phyloP scores from a whole-genome alignment of 352 stramenopile genomes.

The Phytophthora quininea region DNA sequence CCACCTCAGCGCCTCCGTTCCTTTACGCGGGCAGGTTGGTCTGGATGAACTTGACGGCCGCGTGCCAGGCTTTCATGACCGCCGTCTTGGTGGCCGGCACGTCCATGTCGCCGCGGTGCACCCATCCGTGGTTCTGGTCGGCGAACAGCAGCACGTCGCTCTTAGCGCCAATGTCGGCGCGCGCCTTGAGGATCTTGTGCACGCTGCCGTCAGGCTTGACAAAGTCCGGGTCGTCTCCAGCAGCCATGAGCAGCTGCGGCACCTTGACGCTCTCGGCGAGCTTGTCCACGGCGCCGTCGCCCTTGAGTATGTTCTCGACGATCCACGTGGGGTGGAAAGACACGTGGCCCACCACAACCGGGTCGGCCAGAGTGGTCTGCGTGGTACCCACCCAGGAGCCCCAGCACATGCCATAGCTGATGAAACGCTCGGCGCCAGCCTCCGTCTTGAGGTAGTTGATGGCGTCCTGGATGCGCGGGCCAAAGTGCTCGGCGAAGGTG shows the following conservation, averaged over 20 bases:
- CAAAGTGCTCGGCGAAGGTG: slow-evolving; percentile 55
- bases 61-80: slow-evolving; percentile 71
- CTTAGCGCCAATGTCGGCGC: slow-evolving; percentile 52
- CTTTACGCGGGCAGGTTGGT: slow-evolving; percentile 52
- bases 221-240: slow-evolving; percentile 73
- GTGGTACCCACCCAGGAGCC: slow-evolving; percentile 77
- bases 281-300: slow-evolving; percentile 70
- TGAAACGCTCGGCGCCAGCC: slow-evolving; percentile 59
- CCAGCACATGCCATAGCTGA: slow-evolving; percentile 87
- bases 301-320: slow-evolving; percentile 79
- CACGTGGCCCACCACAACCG: slow-evolving; percentile 65
- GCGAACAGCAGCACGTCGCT: slow-evolving; percentile 75
- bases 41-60: slow-evolving; percentile 66
- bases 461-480: slow-evolving; percentile 71
- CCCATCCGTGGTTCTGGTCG: slow-evolving; percentile 81
- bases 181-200: slow-evolving; percentile 70
- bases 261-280: slow-evolving; percentile 74
- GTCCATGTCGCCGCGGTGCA: slow-evolving; percentile 80
- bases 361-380: slow-evolving; percentile 46
- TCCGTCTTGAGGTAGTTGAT: slow-evolving; percentile 73
- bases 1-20: slow-evolving; percentile 1
- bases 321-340: slow-evolving; percentile 86
- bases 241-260: slow-evolving; percentile 72
- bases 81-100: slow-evolving; percentile 65
- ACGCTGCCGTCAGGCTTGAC: slow-evolving; percentile 73